Evolutionary conservation across 192 early-diverging fungal species (phyloP).

Genomic region (Pilobolus umbonatus): DNA sequence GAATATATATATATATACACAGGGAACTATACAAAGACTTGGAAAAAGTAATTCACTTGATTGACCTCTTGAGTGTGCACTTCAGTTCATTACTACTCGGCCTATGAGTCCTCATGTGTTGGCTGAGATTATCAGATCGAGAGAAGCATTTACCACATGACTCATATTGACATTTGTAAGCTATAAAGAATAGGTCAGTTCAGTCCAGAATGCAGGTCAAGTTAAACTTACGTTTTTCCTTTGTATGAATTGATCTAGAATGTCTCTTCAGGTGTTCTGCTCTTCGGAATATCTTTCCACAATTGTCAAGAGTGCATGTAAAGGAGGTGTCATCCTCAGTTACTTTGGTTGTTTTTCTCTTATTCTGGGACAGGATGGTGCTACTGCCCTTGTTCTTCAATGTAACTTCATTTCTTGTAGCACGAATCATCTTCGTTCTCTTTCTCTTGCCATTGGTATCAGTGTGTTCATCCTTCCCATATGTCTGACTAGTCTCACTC

Average conservation of each 20-base stretch:
- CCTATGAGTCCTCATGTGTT: constrained; percentile 52
- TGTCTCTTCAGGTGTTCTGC: constrained; percentile 58
- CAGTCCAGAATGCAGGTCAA: neutral
- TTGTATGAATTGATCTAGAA: constrained; percentile 53
- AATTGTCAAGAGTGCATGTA: constrained; percentile 47
- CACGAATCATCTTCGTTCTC: no score
- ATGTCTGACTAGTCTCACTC: no score
- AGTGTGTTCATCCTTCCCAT: no score
- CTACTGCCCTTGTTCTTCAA: no score
- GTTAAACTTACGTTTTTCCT: constrained; percentile 39
- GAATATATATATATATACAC: neutral
- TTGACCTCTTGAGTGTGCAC: no score
- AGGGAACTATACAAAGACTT: neutral
- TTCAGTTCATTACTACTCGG: constrained; percentile 9
- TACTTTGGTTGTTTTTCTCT: neutral
- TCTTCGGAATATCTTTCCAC: constrained; percentile 52
- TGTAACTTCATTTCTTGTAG: no score
- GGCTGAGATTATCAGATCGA: constrained; percentile 47
- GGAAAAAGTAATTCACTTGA: no score
- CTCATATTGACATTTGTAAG: constrained; percentile 41
- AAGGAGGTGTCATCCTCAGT: constrained; percentile 21
- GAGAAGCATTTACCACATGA: constrained; percentile 48
- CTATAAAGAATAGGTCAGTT: constrained; percentile 17
- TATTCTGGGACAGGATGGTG: neutral
- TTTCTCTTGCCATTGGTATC: no score